Evolutionary conservation across 106 monocot genomes (phyloP).

Genomic region (Dendrobium officinale): DNA sequence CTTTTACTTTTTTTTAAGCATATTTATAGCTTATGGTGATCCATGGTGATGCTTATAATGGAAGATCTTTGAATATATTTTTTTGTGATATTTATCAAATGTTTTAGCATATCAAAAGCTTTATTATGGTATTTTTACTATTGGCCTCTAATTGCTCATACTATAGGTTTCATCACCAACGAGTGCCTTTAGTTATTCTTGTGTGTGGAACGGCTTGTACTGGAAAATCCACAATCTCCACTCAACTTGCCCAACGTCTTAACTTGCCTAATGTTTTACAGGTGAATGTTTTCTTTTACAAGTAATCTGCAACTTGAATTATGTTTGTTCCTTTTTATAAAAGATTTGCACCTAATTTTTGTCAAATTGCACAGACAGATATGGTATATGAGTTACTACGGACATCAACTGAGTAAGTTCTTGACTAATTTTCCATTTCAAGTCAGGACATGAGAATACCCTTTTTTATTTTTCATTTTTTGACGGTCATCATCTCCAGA

Average conservation of each 20-base stretch:
- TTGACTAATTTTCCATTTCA: not conserved
- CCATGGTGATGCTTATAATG: not conserved
- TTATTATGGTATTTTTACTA: not conserved
- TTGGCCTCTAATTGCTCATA: not conserved
- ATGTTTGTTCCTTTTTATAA: not conserved
- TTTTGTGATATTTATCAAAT: not conserved
- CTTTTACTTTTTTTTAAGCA: not conserved
- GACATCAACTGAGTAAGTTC: constrained; percentile 95
- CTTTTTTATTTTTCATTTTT: not conserved
- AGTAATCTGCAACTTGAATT: constrained; percentile 6
- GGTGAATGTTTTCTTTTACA: constrained; percentile 31
- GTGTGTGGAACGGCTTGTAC: constrained; percentile 99
- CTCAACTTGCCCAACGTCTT: constrained; percentile 92
- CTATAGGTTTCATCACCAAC: constrained; percentile 94
- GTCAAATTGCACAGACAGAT: constrained; percentile 62
- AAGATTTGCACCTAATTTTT: not conserved
- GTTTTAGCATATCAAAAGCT: not conserved
- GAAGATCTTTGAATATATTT: not conserved
- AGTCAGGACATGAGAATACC: not conserved
- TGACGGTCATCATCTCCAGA: not conserved
- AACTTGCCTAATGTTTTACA: constrained; percentile 98
- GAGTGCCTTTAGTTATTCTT: constrained; percentile 95
- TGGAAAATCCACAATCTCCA: constrained; percentile 98
- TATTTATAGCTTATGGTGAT: not conserved
- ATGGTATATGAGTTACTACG: constrained; percentile 98